Conservation (phyloP, 352 stramenopile species). For the Phytopythium boreale region DNA sequence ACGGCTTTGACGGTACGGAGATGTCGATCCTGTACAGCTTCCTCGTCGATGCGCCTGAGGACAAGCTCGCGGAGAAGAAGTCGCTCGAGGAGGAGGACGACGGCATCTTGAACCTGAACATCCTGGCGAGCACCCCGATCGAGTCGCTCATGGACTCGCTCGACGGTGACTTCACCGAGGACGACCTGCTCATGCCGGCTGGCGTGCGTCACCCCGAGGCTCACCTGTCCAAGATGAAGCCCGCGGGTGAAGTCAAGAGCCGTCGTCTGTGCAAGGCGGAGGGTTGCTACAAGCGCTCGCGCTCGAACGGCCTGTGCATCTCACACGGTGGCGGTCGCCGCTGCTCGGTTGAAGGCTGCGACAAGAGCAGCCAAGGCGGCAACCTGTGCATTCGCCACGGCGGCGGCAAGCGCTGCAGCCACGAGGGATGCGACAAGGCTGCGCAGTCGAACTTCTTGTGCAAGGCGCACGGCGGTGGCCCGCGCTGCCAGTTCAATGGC, state of each 20-base stretch:
- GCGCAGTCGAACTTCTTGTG: slow-evolving; percentile 70
- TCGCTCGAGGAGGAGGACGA: slow-evolving; percentile 48
- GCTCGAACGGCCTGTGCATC: slow-evolving; percentile 72
- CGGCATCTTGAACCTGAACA: slow-evolving; percentile 77
- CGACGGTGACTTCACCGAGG: slow-evolving; percentile 65
- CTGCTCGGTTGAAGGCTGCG: slow-evolving; percentile 58
- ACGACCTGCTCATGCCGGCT: slow-evolving; percentile 65
- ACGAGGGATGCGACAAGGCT: slow-evolving; percentile 59
- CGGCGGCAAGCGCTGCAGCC: slow-evolving; percentile 59
- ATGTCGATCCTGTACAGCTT: slow-evolving; percentile 89
- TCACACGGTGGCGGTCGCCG: slow-evolving; percentile 60
- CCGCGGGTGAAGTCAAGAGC: slow-evolving; percentile 45
- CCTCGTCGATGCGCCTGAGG: slow-evolving; percentile 69
- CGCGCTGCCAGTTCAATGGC: slow-evolving; percentile 39
- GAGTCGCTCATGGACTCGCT: slow-evolving; percentile 73
- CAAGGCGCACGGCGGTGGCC: slow-evolving; percentile 64
- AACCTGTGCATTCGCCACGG: slow-evolving; percentile 75
- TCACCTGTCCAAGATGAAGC: slow-evolving; percentile 24
- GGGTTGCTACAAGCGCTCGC: slow-evolving; percentile 69
- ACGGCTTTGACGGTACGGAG: slow-evolving; percentile 82
- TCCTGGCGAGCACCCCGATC: slow-evolving; percentile 57
- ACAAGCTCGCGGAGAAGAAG: slow-evolving; percentile 48
- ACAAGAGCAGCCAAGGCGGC: slow-evolving; percentile 57
- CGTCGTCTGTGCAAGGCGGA: slow-evolving; percentile 46
- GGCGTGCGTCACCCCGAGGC: slow-evolving; percentile 19